These are phyloP conservation scores for Parascedosporium putredinis DNA, from an alignment of 2,329 filamentous ascomycete species.

Conservation along the genomic window DNA sequence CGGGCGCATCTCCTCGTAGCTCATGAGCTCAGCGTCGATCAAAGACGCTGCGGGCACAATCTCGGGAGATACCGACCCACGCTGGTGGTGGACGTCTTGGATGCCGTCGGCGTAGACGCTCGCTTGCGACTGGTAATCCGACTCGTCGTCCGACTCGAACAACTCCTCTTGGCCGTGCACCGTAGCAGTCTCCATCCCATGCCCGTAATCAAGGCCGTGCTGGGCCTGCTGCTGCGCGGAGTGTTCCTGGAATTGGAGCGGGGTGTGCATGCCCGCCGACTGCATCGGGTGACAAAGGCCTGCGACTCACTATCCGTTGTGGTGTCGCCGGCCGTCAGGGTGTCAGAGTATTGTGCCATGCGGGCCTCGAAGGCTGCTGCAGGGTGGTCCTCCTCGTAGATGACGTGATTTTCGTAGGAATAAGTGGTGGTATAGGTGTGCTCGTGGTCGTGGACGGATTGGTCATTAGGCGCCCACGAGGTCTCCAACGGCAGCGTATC, in stretches of 20 bases:
- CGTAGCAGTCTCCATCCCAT: constrained; percentile 7
- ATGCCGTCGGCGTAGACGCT: not conserved
- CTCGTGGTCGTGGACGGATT: too few relatives aligned
- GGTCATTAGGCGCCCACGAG: too few relatives aligned
- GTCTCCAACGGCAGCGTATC: not conserved
- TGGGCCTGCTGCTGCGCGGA: not conserved
- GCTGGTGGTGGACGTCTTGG: too few relatives aligned
- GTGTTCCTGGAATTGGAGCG: constrained; percentile 5
- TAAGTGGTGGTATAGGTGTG: too few relatives aligned
- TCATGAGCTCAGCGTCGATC: not conserved
- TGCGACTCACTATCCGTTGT: constrained; percentile 7
- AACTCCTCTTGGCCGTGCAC: constrained; percentile 7
- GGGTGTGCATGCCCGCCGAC: constrained; percentile 6
- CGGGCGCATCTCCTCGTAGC: constrained; percentile 3
- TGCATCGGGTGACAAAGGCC: constrained; percentile 8
- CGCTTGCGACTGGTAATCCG: constrained; percentile 1
- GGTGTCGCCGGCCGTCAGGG: not conserved
- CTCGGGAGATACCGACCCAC: too few relatives aligned
- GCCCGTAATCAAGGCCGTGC: too few relatives aligned
- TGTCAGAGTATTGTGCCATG: not conserved
- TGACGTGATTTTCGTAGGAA: too few relatives aligned
- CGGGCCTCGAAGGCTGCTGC: not conserved
- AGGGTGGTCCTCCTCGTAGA: not conserved
- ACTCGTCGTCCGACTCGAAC: constrained; percentile 5
- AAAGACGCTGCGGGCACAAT: not conserved